A percentile compares a stretch with the other conserved stretches of the same genome.
Conservation (phyloP, 2,329 filamentous ascomycete species). For the Colletotrichum sp. region DNA sequence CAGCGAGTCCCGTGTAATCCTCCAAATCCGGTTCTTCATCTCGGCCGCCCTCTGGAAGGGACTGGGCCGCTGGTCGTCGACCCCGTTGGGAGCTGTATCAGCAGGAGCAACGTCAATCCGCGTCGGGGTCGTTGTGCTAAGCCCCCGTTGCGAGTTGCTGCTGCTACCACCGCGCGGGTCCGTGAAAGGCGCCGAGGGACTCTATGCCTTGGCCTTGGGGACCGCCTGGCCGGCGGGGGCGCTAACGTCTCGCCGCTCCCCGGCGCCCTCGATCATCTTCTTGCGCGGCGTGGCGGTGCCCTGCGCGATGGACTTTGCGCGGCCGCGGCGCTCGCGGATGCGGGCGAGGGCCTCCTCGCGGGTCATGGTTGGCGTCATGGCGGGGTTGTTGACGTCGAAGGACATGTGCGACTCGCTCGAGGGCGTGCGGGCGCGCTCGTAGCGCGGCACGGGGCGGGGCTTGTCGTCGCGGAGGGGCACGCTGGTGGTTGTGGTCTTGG, state of each 20-base stretch:
- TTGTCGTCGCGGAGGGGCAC: constrained; percentile 56
- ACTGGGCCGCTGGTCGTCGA: not conserved
- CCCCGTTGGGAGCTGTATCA: not conserved
- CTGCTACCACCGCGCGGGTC: not conserved
- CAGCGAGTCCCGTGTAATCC: constrained; percentile 11
- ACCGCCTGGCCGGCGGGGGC: constrained; percentile 36
- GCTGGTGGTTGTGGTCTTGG: constrained; percentile 55
- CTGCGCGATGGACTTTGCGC: constrained; percentile 71
- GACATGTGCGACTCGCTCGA: constrained; percentile 42
- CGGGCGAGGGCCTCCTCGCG: constrained; percentile 77
- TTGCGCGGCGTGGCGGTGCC: constrained; percentile 66
- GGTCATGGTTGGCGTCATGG: constrained; percentile 69
- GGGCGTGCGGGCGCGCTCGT: constrained; percentile 51
- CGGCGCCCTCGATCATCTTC: constrained; percentile 58
- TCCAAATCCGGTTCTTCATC: constrained; percentile 2
- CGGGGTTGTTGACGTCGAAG: constrained; percentile 62
- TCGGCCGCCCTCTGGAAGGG: not conserved
- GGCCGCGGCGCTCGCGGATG: constrained; percentile 74
- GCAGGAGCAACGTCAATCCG: not conserved
- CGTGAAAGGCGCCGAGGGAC: not conserved
- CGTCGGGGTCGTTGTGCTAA: not conserved
- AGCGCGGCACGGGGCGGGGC: constrained; percentile 39
- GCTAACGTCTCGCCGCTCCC: constrained; percentile 52
- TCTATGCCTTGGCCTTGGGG: constrained; percentile 19
- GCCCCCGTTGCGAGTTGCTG: not conserved